Conservation (phyloP, 352 stramenopile genomes). For the Phytopythium cucurbitacearum region DNA sequence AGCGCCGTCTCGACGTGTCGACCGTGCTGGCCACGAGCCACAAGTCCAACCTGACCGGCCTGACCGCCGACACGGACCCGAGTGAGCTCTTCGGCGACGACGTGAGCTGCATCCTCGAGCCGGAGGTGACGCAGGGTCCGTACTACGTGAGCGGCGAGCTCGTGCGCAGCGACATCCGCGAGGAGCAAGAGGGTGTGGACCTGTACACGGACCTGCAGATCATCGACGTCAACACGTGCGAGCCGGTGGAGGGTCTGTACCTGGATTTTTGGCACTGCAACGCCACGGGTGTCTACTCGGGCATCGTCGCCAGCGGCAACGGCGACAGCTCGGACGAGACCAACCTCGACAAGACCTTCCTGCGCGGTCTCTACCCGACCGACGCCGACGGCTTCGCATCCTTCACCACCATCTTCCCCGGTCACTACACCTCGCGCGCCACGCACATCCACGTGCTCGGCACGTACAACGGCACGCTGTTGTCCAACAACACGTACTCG, state of each 20-base stretch:
- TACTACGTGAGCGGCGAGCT: conserved; percentile 22
- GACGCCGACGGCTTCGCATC: conserved; percentile 14
- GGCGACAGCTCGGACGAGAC: conserved; percentile 10
- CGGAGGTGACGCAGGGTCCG: conserved; percentile 17
- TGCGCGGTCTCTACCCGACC: conserved; percentile 12
- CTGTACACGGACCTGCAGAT: conserved; percentile 22
- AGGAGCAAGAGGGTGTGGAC: conserved; percentile 12
- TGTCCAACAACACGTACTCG: conserved; percentile 13
- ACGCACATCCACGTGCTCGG: conserved; percentile 20
- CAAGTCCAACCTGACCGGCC: conserved; percentile 2
- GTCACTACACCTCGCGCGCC: conserved; percentile 10
- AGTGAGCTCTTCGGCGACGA: conserved; percentile 11
- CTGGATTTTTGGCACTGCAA: conserved; percentile 27
- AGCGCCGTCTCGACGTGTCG: not conserved
- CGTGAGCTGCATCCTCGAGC: conserved; percentile 17
- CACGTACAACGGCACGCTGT: conserved; percentile 9
- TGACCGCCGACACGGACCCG: conserved; percentile 6
- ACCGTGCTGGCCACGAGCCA: conserved; percentile 1
- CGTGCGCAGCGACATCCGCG: conserved; percentile 13
- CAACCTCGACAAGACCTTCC: conserved; percentile 14
- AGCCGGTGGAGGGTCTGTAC: conserved; percentile 15
- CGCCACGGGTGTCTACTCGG: conserved; percentile 13
- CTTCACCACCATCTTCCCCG: conserved; percentile 20
- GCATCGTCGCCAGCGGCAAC: conserved; percentile 14
- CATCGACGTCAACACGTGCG: conserved; percentile 20